Base-by-base conservation (phyloP, 345 rosid genomes). In the Hirschfeldia incana region DNA sequence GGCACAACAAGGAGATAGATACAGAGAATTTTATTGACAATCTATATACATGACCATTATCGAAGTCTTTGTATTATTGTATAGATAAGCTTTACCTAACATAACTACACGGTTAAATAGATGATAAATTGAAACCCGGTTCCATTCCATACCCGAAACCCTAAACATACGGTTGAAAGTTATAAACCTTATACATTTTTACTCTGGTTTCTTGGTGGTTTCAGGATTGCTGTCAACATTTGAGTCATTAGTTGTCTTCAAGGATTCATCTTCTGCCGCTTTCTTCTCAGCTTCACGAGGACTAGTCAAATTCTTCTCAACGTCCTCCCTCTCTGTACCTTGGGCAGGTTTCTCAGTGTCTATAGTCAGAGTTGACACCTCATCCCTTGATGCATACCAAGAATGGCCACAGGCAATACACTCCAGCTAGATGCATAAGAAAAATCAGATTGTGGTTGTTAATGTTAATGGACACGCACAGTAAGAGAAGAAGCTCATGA, bases 341-440 rank as follows among this genome's bases (percentile, higher is more conserved):
- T 75, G 83, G 13, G 82, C 81, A 32, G 92, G 80, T 70, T 85
- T 85, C 0, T 91, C 94, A 6, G 84, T 79, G 67, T 83, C 90
- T 67, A 94, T 90, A 4, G 98, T 88, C 80, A 93, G 85, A 77
- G 83, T 85, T 1, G 99, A 90, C 36, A 80, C 88, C 49, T 88
- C 99, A 3, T 95, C 97, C 81, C 94, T 85, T 27, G 99, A 89
- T 9, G 97, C 90, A 61, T 90, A 95, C 99, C 99, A 95, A n/a
- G 91, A 88, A 85, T 89, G 68, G 26, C 99, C 99, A 75, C 98
- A 95, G 7, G 87, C 87, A 30, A 77, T 83, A 62, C 99, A 95
- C 85, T 95, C 98, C 85, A 95, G 82, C 98, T 91, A 66, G 1
- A 51, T 1, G 2, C 57, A 51, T 51, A 51, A n/a, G 5, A 51